Evolutionary conservation across 495 filamentous ascomycete genomes (phyloP), one percentile per base, ranked within the genome.

Genomic region (Aspergillus olivimuriae): DNA sequence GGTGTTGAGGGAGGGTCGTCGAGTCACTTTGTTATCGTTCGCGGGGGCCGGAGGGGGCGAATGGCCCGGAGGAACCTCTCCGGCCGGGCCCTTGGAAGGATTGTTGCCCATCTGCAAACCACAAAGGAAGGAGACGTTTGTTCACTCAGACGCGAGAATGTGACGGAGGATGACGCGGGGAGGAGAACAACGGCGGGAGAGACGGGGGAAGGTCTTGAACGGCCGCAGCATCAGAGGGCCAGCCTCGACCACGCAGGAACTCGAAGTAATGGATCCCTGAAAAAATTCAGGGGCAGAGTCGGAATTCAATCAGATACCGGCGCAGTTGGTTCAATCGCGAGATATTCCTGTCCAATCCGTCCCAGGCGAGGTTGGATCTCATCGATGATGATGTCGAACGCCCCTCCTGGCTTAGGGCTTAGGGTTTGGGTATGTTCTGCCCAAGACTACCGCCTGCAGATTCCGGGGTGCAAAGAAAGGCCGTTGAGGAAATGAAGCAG

Each of bases 41-140:
- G 55, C 19, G 19, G 60, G 52, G 38, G 48, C 51, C 38, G 52
- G 51, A 30, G 46, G 44, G 31, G 54, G 33, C 41, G 65, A 55
- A 46, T 44, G 38, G 43, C 42, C 49, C 47, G 58, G 46, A 44
- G 60, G 60, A 43, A 45, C 53, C 34, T 69, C 66, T 52, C 60
- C 62, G 51, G 53, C 48, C 34, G 64, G 61, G 54, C 66, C 60
- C 55, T 73, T 73, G 41, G 69, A 73, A 58, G 69, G 69, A 56
- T 65, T 73, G 57, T 73, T 73, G 47, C 69, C 69, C 69, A 73
- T 73, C 45, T 58, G 57, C 58, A 57, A 58, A 47, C 11, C 5
- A 6, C 6, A 6, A 11, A 28, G 24, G 24, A 11, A n/a, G n/a
- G n/a, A n/a, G n/a, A n/a, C n/a, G n/a, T n/a, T n/a, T n/a, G n/a